Evolutionary conservation across 805 yeast genomes (phyloP).

Genomic region (Monosporozyma unispora): DNA sequence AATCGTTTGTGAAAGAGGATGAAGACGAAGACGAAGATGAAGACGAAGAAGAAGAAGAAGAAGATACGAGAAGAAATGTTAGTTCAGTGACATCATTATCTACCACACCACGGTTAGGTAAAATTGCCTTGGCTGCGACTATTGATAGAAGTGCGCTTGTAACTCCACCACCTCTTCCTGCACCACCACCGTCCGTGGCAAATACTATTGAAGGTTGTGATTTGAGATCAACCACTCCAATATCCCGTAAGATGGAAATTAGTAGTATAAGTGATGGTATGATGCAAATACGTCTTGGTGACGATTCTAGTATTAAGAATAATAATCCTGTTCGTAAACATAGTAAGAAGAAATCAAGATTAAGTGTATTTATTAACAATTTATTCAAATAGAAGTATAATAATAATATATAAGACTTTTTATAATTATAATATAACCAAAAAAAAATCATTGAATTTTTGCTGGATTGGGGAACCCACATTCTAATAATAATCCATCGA

Average conservation of each 20-base stretch:
- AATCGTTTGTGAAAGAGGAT: neutral
- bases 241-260: conserved; percentile 4
- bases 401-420: neutral
- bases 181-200: neutral
- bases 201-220: neutral
- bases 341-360: conserved; percentile 15
- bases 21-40: neutral
- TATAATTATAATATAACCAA: neutral
- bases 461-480: conserved; percentile 49
- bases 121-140: neutral
- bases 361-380: conserved; percentile 13
- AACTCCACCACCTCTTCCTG: neutral
- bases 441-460: too few species aligned
- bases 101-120: neutral
- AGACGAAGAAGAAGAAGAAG: neutral
- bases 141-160: neutral
- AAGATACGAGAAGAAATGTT: neutral
- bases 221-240: neutral
- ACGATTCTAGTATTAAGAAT: neutral
- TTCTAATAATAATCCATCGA: conserved; percentile 40
- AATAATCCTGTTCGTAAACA: conserved; percentile 5
- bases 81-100: neutral
- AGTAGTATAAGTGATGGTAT: conserved; percentile 23
- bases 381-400: conserved; percentile 8
- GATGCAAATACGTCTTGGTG: conserved; percentile 6